Evolutionary conservation across 805 yeast species (phyloP).

Genomic region (Saccharomycopsis sp.): DNA sequence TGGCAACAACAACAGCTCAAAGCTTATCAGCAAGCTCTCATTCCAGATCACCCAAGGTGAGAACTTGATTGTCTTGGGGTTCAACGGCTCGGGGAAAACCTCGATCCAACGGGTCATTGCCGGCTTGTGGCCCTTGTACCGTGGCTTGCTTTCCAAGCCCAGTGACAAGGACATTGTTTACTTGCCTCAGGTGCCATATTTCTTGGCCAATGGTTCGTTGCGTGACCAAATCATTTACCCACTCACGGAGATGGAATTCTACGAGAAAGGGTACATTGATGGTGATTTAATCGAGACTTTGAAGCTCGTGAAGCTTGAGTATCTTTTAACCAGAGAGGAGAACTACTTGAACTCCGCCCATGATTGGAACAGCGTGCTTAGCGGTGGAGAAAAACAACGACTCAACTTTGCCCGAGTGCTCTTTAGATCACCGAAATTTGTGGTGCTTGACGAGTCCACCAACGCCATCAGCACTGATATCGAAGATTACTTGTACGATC

Average conservation of each 20-base stretch:
- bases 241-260: conserved; percentile 64
- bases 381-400: conserved; percentile 95
- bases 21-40: conserved; percentile 51
- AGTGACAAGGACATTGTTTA: conserved; percentile 58
- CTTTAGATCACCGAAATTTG: conserved; percentile 72
- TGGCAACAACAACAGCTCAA: conserved; percentile 47
- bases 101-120: conserved; percentile 77
- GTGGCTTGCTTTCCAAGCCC: conserved; percentile 77
- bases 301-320: conserved; percentile 70
- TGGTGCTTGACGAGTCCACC: conserved; percentile 87
- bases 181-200: conserved; percentile 82
- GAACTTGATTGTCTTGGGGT: conserved; percentile 71
- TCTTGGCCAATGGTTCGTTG: conserved; percentile 64
- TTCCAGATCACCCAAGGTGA: conserved; percentile 51
- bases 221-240: conserved; percentile 92
- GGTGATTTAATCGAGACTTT: conserved; percentile 57
- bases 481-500: conserved; percentile 77
- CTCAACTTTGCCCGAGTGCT: conserved; percentile 79
- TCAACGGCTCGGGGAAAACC: conserved; percentile 87
- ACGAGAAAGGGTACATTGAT: conserved; percentile 63
- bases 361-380: conserved; percentile 84
- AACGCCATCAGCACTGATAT: conserved; percentile 86
- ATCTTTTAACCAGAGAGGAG: conserved; percentile 51
- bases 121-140: conserved; percentile 85
- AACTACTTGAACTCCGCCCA: conserved; percentile 35